These are phyloP conservation scores for Tylopilus sp. DNA, from an alignment of 1,284 basidiomycete genomes.

Conservation along the genomic window DNA sequence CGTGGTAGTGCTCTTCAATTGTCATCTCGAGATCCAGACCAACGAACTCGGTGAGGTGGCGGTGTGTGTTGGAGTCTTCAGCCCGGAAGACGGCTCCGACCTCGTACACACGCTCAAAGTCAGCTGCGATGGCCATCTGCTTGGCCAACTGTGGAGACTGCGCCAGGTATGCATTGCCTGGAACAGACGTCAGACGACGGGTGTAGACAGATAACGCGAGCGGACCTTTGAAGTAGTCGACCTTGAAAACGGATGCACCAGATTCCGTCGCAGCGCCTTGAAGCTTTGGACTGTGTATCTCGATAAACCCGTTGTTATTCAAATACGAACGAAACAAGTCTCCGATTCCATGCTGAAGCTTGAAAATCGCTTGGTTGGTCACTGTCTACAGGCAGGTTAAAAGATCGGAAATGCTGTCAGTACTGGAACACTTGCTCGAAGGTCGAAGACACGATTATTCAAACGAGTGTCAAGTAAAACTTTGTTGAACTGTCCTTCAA, in stretches of 20 bases:
- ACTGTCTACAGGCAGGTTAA: conserved; percentile 59
- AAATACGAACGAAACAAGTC: conserved; percentile 88
- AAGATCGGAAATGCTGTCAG: neutral
- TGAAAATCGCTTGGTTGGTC: conserved; percentile 97
- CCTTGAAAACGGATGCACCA: conserved; percentile 96
- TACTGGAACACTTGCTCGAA: conserved; percentile 58
- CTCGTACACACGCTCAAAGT: conserved; percentile 98
- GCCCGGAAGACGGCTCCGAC: conserved; percentile 96
- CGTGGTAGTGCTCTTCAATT: conserved; percentile 98
- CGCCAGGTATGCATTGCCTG: conserved; percentile 88
- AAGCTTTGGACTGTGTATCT: conserved; percentile 98
- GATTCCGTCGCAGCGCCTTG: conserved; percentile 97
- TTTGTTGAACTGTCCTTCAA: conserved; percentile 65
- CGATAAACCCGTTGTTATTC: conserved; percentile 74
- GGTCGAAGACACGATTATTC: conserved; percentile 93
- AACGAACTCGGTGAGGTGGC: conserved; percentile 98
- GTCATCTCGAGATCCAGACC: conserved; percentile 99
- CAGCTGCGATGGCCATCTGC: conserved; percentile 99
- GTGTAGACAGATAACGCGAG: neutral
- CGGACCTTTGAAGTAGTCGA: conserved; percentile 93
- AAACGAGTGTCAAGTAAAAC: conserved; percentile 91
- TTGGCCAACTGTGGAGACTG: conserved; percentile 98
- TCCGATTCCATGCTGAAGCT: conserved; percentile 84
- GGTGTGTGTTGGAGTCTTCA: conserved; percentile 96
- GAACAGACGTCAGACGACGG: conserved; percentile 10